Evolutionary conservation across 148 eudicot genomes (phyloP).

Genomic region (Dianthus caryophyllus): DNA sequence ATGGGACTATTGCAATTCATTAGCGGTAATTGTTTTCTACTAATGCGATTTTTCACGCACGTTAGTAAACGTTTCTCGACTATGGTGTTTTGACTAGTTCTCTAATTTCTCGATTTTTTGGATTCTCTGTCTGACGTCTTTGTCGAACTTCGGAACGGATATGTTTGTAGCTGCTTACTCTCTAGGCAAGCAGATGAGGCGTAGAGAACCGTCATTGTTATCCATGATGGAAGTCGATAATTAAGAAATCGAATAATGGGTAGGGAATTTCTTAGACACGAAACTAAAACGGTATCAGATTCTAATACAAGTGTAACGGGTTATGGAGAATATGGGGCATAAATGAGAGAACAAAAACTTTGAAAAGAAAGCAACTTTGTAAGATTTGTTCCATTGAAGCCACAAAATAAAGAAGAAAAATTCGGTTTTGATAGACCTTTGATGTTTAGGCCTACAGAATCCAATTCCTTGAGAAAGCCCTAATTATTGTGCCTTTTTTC

Average conservation of each 20-base stretch:
- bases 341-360: conserved; percentile 4
- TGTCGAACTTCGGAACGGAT: too few relatives aligned
- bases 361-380: conserved; percentile 27
- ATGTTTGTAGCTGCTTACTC: too few relatives aligned
- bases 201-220: too few relatives aligned
- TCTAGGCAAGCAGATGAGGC: too few relatives aligned
- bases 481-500: neutral
- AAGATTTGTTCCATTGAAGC: conserved; percentile 15
- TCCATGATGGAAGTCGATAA: neutral
- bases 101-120: too few relatives aligned
- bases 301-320: conserved; percentile 8
- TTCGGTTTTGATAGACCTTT: neutral
- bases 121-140: too few relatives aligned
- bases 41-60: too few relatives aligned
- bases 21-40: too few relatives aligned
- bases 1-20: too few relatives aligned
- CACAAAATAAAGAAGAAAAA: conserved; percentile 8
- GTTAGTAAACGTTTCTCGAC: too few relatives aligned
- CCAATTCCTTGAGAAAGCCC: conserved; percentile 19
- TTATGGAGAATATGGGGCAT: neutral
- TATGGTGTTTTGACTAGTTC: too few relatives aligned
- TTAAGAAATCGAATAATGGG: neutral
- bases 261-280: neutral
- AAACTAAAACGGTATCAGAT: conserved; percentile 19
- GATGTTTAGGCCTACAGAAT: conserved; percentile 14